phyloP scores from a whole-genome alignment of 441 rosid species.

The Sinapis alba region DNA sequence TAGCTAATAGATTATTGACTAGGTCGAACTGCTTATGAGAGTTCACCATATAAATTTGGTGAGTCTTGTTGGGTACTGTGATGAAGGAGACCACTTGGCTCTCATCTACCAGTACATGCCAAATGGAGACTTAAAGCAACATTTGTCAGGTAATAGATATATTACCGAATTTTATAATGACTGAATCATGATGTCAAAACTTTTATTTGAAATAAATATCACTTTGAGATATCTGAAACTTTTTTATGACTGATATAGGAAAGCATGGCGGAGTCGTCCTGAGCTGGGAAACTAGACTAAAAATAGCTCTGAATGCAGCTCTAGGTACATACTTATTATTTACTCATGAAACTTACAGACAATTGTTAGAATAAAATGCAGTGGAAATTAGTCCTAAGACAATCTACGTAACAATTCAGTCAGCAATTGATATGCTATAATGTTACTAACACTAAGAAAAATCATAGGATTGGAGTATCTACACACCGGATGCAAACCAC shows the following conservation, averaged over 20 bases:
- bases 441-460: neutral
- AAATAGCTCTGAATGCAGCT: constrained; percentile 22
- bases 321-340: neutral
- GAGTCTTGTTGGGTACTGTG: constrained; percentile 35
- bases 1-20: constrained; percentile 5
- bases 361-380: neutral
- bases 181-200: neutral
- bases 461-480: constrained; percentile 44
- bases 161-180: neutral
- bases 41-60: constrained; percentile 40
- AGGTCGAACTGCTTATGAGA: constrained; percentile 33
- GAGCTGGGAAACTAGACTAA: constrained; percentile 26
- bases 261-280: neutral
- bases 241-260: neutral
- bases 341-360: neutral
- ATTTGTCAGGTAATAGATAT: constrained; percentile 12
- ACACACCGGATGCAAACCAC: constrained; percentile 43
- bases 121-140: constrained; percentile 45
- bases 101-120: constrained; percentile 42
- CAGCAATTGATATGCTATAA: neutral
- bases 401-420: too few species aligned
- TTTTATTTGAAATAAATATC: neutral
- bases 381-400: neutral
- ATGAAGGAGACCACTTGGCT: constrained; percentile 17
- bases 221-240: neutral